Conservation (phyloP, 768 basidiomycete species). For the Russula brevipes region DNA sequence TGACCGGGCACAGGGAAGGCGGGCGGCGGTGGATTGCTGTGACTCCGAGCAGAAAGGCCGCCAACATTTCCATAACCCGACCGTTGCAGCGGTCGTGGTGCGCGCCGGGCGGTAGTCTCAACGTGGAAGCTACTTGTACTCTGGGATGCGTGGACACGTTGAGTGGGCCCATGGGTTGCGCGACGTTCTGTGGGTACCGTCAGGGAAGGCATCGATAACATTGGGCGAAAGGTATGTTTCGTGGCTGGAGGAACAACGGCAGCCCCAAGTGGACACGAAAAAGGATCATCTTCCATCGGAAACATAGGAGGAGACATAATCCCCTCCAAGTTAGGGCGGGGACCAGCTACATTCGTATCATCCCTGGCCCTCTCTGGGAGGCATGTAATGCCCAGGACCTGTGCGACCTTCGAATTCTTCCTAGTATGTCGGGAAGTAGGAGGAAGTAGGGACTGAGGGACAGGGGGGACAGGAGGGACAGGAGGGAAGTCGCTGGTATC, state of each 20-base stretch:
- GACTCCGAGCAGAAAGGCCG: not conserved
- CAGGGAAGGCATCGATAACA: constrained; percentile 3
- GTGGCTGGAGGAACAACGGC: not conserved
- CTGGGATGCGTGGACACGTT: not conserved
- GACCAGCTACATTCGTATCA: not conserved
- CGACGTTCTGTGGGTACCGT: not conserved
- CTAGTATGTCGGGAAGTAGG: not conserved
- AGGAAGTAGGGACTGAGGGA: not conserved
- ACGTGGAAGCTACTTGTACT: not conserved
- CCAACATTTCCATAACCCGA: not conserved
- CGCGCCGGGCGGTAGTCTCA: not conserved
- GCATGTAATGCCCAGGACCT: not conserved
- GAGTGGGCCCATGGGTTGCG: not conserved
- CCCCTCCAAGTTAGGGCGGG: not conserved
- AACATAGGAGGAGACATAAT: constrained; percentile 13
- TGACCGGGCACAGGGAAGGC: not conserved
- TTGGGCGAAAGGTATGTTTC: not conserved
- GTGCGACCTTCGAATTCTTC: constrained; percentile 14
- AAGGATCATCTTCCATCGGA: constrained; percentile 15
- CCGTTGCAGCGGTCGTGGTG: not conserved
- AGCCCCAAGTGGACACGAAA: constrained; percentile 2
- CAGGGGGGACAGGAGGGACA: no score
- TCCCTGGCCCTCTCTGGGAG: not conserved
- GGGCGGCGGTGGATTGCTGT: constrained; percentile 4
- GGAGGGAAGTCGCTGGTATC: not conserved